Percentiles rank a stretch among this genome's conserved stretches.
These are phyloP conservation scores for Colletotrichum australisinense DNA, from an alignment of 2,329 filamentous ascomycete genomes.

Conservation along the genomic window DNA sequence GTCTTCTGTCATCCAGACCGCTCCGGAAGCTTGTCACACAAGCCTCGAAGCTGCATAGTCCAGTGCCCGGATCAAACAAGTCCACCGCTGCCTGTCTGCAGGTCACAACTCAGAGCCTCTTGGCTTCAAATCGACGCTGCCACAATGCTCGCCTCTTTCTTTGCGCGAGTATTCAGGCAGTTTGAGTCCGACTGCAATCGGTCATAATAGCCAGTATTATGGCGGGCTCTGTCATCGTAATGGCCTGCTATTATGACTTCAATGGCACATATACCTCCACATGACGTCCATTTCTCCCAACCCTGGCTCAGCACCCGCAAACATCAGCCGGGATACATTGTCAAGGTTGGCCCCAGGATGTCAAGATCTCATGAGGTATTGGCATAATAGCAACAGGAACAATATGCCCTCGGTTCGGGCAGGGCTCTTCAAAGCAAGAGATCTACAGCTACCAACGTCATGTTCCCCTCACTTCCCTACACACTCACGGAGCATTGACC, in stretches of 20 bases:
- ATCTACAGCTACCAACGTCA: conserved; percentile 28
- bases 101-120: not conserved
- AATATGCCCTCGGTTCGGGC: conserved; percentile 9
- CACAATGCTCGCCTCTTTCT: not conserved
- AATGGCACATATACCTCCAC: conserved; percentile 28
- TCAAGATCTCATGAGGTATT: not conserved
- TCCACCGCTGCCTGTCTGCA: not conserved
- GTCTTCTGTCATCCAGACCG: not conserved
- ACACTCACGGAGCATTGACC: not conserved
- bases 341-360: conserved; percentile 6
- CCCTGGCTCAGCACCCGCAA: not conserved
- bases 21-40: not conserved
- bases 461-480: conserved; percentile 15
- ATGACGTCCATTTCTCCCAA: conserved; percentile 18
- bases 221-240: not conserved
- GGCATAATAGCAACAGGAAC: not conserved
- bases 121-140: not conserved
- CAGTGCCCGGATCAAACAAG: not conserved
- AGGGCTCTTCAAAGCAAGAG: conserved; percentile 4
- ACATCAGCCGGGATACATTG: not conserved
- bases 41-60: conserved; percentile 1
- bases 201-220: not conserved
- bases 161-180: not conserved
- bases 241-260: conserved; percentile 3
- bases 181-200: not conserved